phyloP scores from a whole-genome alignment of 148 eudicot species.

The Polygonum aviculare region DNA sequence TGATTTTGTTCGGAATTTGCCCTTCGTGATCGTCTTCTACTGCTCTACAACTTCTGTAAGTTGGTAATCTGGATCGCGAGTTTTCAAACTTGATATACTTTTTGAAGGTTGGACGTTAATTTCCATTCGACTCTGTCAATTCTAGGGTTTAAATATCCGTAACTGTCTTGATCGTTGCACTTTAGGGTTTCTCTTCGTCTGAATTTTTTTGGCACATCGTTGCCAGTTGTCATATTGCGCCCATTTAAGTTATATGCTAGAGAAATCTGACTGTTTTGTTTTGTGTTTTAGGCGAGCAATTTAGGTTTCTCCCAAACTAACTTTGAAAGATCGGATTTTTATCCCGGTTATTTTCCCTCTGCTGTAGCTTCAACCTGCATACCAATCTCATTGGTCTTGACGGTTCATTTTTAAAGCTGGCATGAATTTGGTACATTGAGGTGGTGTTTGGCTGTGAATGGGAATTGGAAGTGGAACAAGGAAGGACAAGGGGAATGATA shows the following conservation, averaged over 20 bases:
- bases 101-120: neutral
- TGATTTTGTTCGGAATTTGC: conserved; percentile 3
- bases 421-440: neutral
- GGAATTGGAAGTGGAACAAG: neutral
- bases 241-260: neutral
- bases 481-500: neutral
- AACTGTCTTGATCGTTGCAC: neutral
- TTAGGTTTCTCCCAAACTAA: neutral
- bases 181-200: neutral
- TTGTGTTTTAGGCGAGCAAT: neutral
- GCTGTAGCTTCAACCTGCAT: neutral
- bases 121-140: neutral
- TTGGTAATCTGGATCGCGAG: neutral
- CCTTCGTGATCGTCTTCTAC: neutral
- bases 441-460: neutral
- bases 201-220: neutral
- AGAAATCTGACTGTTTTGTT: neutral
- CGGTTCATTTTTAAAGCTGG: neutral
- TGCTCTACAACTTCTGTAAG: neutral
- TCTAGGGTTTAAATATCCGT: conserved; percentile 1
- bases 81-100: neutral
- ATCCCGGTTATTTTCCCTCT: neutral
- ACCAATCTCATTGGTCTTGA: neutral
- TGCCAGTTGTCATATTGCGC: neutral
- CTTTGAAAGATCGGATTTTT: neutral